These are phyloP conservation scores for Candida pseudofarinosa DNA, from an alignment of 805 yeast genomes.

Conservation along the genomic window DNA sequence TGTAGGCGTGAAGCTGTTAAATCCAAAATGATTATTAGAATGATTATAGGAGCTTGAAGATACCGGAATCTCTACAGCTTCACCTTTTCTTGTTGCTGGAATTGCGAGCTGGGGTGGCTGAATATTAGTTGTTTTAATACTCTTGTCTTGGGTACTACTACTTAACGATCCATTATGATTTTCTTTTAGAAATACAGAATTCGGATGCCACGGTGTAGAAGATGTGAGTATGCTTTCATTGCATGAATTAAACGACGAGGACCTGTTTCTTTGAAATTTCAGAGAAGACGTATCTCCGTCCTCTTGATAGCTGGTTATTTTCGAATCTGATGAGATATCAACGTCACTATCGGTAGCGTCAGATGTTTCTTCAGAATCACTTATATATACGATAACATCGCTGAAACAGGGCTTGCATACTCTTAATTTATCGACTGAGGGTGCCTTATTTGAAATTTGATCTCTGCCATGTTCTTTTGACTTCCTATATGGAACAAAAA, in stretches of 20 bases:
- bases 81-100: slow-evolving; percentile 78
- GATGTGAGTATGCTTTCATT: slow-evolving; percentile 13
- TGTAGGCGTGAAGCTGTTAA: not conserved
- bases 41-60: slow-evolving; percentile 16
- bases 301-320: slow-evolving; percentile 6
- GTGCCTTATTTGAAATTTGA: slow-evolving; percentile 39
- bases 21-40: not conserved
- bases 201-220: not conserved
- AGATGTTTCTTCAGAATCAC: slow-evolving; percentile 56
- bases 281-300: slow-evolving; percentile 21
- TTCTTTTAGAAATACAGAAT: not conserved
- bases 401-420: slow-evolving; percentile 75
- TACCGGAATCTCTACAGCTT: slow-evolving; percentile 66
- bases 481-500: slow-evolving; percentile 57
- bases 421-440: slow-evolving; percentile 54
- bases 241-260: slow-evolving; percentile 24
- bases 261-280: slow-evolving; percentile 25
- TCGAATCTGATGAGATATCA: slow-evolving; percentile 11
- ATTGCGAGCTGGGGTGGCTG: slow-evolving; percentile 60
- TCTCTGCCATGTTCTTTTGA: slow-evolving; percentile 34
- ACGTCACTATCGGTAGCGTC: slow-evolving; percentile 28
- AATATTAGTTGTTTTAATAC: slow-evolving; percentile 17
- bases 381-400: slow-evolving; percentile 63
- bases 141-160: not conserved
- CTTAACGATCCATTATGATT: not conserved